Evolutionary conservation across 768 basidiomycete species (phyloP), one percentile per base, ranked within the genome.

Genomic region (Rhodotorula diobovata): DNA sequence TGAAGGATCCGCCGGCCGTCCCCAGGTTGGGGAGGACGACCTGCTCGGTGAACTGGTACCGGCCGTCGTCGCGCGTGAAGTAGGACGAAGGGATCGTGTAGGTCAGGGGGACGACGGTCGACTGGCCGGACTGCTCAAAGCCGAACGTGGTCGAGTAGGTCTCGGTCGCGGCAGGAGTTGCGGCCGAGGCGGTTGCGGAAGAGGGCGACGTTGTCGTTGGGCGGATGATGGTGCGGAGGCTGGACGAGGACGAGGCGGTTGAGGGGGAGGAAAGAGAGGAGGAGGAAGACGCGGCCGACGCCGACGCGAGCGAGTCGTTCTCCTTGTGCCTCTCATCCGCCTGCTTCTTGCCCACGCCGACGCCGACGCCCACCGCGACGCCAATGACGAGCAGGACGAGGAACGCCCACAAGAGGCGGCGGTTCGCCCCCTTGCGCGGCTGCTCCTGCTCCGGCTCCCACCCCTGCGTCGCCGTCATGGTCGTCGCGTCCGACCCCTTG

Each of bases 31-130:
- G 72, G 1, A 73, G 58, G 45, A 70, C 72, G 68, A 73, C 72
- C 41, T 28, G 39, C 66, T 73, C 50, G 14, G 72, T 73, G 68
- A 73, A 73, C 57, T 73, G 72, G 39, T 59, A 70, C 54, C 61
- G 61, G 3, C 72, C 72, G 62, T 73, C 61, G 7, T 41, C 62
- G 25, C 72, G 68, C 4, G 56, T 59, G 25, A 30, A 28, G 65
- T 61, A 63, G 5, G 66, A 63, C 6, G 72, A 41, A 6, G 72
- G 72, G 61, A 73, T 64, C 16, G 72, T 73, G 66, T 73, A 73
- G n/a, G 68, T 67, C 25, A 73, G 55, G 15, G 61, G 57, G 37
- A 70, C 68, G 68, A 60, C 57, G 21, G 72, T 73, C n/a, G 61
- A 70, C 14, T 45, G 41, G 28, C 66, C 68, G n/a, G 48, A 30